These are phyloP conservation scores for Gastroboletus turbinatus DNA, from an alignment of 1,284 basidiomycete genomes.

Conservation along the genomic window DNA sequence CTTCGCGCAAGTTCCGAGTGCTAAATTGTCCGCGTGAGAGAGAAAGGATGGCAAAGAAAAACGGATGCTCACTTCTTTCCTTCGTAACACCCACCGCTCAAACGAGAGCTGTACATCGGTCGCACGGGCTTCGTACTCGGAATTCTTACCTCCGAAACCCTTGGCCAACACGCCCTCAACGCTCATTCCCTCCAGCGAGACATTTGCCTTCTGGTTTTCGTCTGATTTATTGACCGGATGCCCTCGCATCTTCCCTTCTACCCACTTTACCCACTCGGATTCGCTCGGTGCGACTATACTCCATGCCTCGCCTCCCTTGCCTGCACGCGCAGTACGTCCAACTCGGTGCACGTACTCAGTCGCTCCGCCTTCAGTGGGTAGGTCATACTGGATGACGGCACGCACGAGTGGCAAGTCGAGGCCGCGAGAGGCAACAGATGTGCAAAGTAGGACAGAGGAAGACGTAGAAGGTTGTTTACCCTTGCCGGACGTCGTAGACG, in stretches of 20 bases:
- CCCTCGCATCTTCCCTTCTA: conserved; percentile 74
- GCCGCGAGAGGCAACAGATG: conserved; percentile 95
- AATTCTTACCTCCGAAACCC: conserved; percentile 84
- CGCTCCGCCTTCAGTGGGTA: conserved; percentile 95
- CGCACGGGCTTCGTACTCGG: conserved; percentile 86
- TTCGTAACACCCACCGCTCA: conserved; percentile 88
- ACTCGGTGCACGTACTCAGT: conserved; percentile 98
- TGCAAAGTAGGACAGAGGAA: conserved; percentile 86
- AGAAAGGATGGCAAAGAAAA: background rate
- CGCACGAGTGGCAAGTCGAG: conserved; percentile 96
- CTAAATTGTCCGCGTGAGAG: conserved; percentile 40
- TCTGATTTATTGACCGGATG: conserved; percentile 33
- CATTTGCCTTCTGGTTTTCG: conserved; percentile 39
- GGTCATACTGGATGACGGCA: conserved; percentile 94
- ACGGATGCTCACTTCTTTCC: conserved; percentile 59
- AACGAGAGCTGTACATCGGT: conserved; percentile 96
- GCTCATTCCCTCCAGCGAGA: conserved; percentile 57
- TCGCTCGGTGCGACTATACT: conserved; percentile 88
- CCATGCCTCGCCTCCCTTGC: conserved; percentile 94
- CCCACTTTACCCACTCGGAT: conserved; percentile 85
- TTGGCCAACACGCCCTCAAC: conserved; percentile 72
- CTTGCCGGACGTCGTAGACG: conserved; percentile 45
- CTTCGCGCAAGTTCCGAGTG: conserved; percentile 77
- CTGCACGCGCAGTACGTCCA: conserved; percentile 95
- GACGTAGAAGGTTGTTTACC: conserved; percentile 31